Evolutionary conservation across 2,329 filamentous ascomycete genomes (phyloP).

Genomic region (Phaeoacremonium minimum): DNA sequence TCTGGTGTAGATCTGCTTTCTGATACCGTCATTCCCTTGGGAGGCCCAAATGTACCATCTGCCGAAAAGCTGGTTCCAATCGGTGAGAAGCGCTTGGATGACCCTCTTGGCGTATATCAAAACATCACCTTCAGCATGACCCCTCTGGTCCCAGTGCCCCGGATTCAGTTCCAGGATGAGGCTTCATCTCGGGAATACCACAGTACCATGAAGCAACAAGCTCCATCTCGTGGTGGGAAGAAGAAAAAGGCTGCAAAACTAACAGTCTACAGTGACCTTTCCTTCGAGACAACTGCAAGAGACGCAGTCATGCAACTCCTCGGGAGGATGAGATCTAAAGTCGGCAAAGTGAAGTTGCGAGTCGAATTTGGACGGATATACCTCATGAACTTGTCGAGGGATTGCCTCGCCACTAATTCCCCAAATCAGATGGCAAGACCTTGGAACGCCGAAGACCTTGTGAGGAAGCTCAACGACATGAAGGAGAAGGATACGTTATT

Average conservation of each 20-base stretch:
- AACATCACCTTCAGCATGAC: slow-evolving; percentile 3
- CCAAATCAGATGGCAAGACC: slow-evolving; percentile 11
- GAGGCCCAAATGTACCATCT: not conserved
- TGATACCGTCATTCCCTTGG: not conserved
- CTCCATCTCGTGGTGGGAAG: slow-evolving; percentile 3
- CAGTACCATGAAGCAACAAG: slow-evolving; percentile 2
- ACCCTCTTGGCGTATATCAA: no score
- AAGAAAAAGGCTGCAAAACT: no score
- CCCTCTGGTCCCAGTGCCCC: not conserved
- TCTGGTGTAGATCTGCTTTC: no score
- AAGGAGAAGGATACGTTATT: slow-evolving; percentile 15
- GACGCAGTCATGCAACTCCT: slow-evolving; percentile 6
- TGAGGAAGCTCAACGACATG: slow-evolving; percentile 9
- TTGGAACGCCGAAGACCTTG: slow-evolving; percentile 14
- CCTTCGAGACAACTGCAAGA: no score
- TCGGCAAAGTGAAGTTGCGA: slow-evolving; percentile 13
- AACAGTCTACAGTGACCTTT: no score
- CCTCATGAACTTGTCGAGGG: slow-evolving; percentile 11
- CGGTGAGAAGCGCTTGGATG: not conserved
- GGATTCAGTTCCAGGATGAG: not conserved
- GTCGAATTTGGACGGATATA: slow-evolving; percentile 22
- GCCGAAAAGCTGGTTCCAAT: not conserved
- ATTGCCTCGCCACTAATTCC: slow-evolving; percentile 17
- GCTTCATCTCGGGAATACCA: not conserved
- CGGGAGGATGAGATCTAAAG: not conserved